phyloP scores from a whole-genome alignment of 805 yeast genomes.

The Priceomyces castillae region DNA sequence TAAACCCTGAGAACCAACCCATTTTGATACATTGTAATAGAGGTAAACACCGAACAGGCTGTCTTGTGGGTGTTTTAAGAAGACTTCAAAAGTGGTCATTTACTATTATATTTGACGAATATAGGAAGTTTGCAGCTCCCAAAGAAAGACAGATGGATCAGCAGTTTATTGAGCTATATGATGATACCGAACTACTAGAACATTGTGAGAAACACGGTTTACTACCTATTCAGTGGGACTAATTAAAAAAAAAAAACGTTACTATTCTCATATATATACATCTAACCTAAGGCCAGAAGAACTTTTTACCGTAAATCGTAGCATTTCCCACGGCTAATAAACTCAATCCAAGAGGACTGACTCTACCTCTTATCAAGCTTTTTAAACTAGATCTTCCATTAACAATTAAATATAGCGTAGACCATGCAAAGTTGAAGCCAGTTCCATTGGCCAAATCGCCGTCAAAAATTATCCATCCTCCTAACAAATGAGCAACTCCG shows the following conservation, averaged over 20 bases:
- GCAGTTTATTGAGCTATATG: conserved; percentile 89
- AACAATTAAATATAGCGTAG: conserved; percentile 65
- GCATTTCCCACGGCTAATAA: conserved; percentile 61
- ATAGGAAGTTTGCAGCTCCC: conserved; percentile 90
- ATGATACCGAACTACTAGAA: conserved; percentile 57
- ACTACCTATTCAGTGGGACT: conserved; percentile 69
- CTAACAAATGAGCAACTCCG: conserved; percentile 60
- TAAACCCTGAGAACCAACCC: conserved; percentile 88
- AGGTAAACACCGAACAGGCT: conserved; percentile 97
- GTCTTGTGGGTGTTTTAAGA: conserved; percentile 89
- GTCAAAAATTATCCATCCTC: conserved; percentile 73
- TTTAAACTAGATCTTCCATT: conserved; percentile 61
- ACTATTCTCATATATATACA: conserved; percentile 3
- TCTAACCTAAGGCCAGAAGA: conserved; percentile 42
- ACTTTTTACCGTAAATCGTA: conserved; percentile 65
- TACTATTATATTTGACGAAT: conserved; percentile 93
- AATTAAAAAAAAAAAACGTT: conserved; percentile 1
- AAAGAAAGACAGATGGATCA: conserved; percentile 95
- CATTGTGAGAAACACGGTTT: conserved; percentile 53
- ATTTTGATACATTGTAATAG: conserved; percentile 90
- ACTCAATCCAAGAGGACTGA: conserved; percentile 61
- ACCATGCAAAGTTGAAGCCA: conserved; percentile 82
- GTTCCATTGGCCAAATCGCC: conserved; percentile 76
- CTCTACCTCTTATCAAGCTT: conserved; percentile 52
- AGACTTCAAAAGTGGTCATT: conserved; percentile 89